Evolutionary conservation across 257 asterid species (phyloP).

Genomic region (Buddleja alternifolia): DNA sequence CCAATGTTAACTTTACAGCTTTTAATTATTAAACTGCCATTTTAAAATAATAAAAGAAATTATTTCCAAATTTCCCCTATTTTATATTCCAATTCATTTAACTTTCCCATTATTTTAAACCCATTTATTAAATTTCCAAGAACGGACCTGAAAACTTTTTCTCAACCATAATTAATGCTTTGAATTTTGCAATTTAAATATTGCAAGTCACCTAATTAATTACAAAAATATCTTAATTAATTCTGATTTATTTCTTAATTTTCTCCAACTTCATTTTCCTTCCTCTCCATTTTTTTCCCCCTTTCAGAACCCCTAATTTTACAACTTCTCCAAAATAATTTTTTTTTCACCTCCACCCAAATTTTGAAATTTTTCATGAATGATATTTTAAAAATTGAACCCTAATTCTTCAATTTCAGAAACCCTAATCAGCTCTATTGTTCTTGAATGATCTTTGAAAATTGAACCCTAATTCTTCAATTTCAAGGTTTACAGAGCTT

Average conservation of each 20-base stretch:
- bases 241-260: conserved; percentile 37
- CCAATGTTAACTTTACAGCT: conserved; percentile 83
- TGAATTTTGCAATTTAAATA: conserved; percentile 69
- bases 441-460: conserved; percentile 51
- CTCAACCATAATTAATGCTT: conserved; percentile 83
- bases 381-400: too few relatives aligned
- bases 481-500: conserved; percentile 42
- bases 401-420: conserved; percentile 27
- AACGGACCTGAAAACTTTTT: conserved; percentile 86
- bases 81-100: conserved; percentile 46
- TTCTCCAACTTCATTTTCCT: conserved; percentile 46
- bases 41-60: conserved; percentile 32
- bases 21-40: conserved; percentile 49
- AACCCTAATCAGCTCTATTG: conserved; percentile 41
- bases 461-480: conserved; percentile 34
- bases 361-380: conserved; percentile 23
- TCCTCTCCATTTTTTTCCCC: conserved; percentile 41
- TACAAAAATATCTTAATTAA: conserved; percentile 40
- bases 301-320: conserved; percentile 66
- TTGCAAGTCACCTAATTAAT: conserved; percentile 48
- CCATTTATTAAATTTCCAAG: conserved; percentile 71
- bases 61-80: conserved; percentile 28
- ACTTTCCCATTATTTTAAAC: conserved; percentile 50
- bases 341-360: conserved; percentile 32
- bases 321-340: conserved; percentile 32